Evolutionary conservation across 768 basidiomycete species (phyloP), one percentile per base, ranked within the genome.

Genomic region (Serendipita vermifera): DNA sequence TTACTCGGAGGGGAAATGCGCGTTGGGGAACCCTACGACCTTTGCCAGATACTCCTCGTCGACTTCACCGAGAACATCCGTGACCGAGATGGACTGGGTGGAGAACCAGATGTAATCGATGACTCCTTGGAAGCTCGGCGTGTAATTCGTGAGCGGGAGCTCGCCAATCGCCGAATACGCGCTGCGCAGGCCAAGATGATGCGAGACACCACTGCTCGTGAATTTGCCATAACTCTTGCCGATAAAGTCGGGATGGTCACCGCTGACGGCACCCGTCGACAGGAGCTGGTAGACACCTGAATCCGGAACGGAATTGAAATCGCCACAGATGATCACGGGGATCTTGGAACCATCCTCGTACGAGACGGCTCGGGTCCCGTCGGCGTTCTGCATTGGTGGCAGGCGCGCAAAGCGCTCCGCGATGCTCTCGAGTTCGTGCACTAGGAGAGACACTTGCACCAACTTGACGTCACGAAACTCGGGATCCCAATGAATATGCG

Each of bases 61-160:
- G 58, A 97, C 82, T 67, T 86, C 89, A 13, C 87, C 87, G 39
- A 98, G 73, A n/a, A 94, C 80, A 20, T 83, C 82, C 59, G 83
- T 91, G 26, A 87, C 81, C 7, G 77, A 75, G 51, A 98, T 62
- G 58, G 80, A 88, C 48, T 75, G 71, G 0, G 80, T 77, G 58
- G 85, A 79, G 68, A 88, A 92, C 87, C 91, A 99, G 64, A 99
- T 78, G 67, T 98, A 93, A 70, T 99, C 96, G 61, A 99, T 78
- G 55, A 79, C 77, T 39, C 86, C 93, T 61, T 79, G 79, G 76
- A 86, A 98, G 58, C 80, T 81, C 3, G 96, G 87, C 17, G 87
- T 89, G 63, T 81, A 84, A 67, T 99, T 98, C 54, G 96, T 99
- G 70, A 93, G 68, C 36, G 82, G 76, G 33, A 83, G 65, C 64